Base-by-base conservation (phyloP, 305 asterid species). In the Fraxinus latifolia region DNA sequence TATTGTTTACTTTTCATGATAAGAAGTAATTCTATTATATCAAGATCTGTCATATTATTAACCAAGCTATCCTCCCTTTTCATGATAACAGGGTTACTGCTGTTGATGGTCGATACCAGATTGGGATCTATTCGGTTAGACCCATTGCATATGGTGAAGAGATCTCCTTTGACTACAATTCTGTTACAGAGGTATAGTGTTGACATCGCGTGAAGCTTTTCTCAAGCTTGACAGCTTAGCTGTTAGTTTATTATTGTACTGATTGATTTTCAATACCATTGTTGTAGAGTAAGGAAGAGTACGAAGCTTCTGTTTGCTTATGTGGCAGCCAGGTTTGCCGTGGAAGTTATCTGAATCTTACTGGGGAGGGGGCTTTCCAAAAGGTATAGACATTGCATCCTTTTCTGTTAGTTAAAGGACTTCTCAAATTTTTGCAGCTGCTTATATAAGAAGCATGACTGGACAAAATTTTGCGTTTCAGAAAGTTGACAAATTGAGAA, bases 241-340 rank as follows among this genome's bases (percentile, higher is more conserved):
- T n/a, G 25, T 77, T 70, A 25, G 55, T 81, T 85, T 8, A 37
- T 1, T 27, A 17, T 27, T 65, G 32, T 85, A 67, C 86, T 79
- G 62, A 31, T 82, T 80, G 47, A 73, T 80, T 86, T 79, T 71
- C 87, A 68, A 68, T 68, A 8, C 23, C 75, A 68, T 68, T 68
- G 12, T 31, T 89, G 83, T 96, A 96, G 99, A 96, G 99, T 82
- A 96, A 96, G 90, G 97, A 96, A 89, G 99, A 96, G 89, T 92
- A 92, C 81, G 99, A 96, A 88, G 99, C 98, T 81, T 95, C 99
- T 74, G 99, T 96, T 80, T 96, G 99, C 80, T 85, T 96, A 83
- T 96, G 99, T 32, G 99, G 99, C 85, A 93, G 93, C 91, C 98
- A 93, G 86, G 98, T 93, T 76, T 96, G 99, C 90, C 97, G 99